Evolutionary conservation across 768 basidiomycete species (phyloP).

Genomic region (Auricularia sp.): DNA sequence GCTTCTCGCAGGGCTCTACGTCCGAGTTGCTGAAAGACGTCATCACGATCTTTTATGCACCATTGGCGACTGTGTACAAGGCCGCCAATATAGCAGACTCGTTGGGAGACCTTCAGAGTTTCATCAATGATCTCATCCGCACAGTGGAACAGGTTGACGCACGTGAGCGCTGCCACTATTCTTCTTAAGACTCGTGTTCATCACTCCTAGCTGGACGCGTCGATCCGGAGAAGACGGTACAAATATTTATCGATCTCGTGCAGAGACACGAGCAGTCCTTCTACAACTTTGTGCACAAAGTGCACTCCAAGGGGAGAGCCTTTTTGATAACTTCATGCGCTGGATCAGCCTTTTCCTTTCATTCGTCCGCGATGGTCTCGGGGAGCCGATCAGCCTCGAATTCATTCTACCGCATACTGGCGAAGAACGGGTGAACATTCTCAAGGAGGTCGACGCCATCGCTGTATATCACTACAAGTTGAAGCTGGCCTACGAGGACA

Average conservation of each 20-base stretch:
- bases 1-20: constrained; percentile 66
- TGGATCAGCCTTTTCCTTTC: constrained; percentile 97
- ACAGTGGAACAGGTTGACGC: constrained; percentile 91
- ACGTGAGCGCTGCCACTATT: constrained; percentile 37
- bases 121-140: constrained; percentile 87
- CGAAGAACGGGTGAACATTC: constrained; percentile 60
- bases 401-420: constrained; percentile 79
- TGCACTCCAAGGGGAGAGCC: constrained; percentile 92
- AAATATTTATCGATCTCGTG: constrained; percentile 87
- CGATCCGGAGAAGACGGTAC: constrained; percentile 78
- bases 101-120: constrained; percentile 80
- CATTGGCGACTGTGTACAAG: constrained; percentile 91
- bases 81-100: constrained; percentile 97
- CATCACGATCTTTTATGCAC: constrained; percentile 96
- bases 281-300: constrained; percentile 96
- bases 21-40: constrained; percentile 95
- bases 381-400: constrained; percentile 66
- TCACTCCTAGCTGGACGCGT: constrained; percentile 56
- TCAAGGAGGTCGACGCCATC: constrained; percentile 81
- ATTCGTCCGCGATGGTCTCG: constrained; percentile 80
- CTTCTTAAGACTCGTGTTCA: neutral
- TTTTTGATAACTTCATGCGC: constrained; percentile 88
- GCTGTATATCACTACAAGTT: constrained; percentile 89
- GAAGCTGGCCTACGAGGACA: constrained; percentile 87
- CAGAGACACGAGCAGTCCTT: constrained; percentile 91